phyloP scores from a whole-genome alignment of 2,329 filamentous ascomycete genomes.

The Sporothrix euskadiensis region DNA sequence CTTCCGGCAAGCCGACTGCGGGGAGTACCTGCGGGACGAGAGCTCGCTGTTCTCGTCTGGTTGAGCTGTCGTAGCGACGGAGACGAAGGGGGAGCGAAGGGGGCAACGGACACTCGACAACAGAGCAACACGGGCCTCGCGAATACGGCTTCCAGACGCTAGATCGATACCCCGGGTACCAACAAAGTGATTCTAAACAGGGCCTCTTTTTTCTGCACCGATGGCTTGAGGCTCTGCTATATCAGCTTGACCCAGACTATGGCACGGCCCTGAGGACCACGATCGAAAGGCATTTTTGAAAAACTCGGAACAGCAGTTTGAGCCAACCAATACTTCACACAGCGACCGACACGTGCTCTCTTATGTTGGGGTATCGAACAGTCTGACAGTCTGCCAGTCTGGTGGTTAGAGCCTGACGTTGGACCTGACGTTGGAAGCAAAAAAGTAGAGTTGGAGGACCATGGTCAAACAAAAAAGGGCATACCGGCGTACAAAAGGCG shows the following conservation, averaged over 20 bases:
- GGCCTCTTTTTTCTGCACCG: neutral
- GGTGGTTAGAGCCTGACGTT: too few species aligned
- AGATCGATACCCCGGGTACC: neutral
- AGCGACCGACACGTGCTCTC: too few species aligned
- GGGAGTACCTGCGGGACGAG: slow-evolving; percentile 89
- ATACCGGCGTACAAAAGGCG: slow-evolving; percentile 19
- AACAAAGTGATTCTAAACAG: neutral
- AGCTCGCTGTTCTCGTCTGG: slow-evolving; percentile 59
- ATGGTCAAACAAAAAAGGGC: slow-evolving; percentile 11
- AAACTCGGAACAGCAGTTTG: too few species aligned
- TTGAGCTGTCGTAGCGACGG: neutral
- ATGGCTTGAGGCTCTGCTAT: too few species aligned
- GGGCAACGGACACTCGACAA: neutral
- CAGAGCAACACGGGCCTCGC: neutral
- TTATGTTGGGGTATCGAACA: too few species aligned
- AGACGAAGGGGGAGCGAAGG: neutral
- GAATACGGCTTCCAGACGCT: neutral
- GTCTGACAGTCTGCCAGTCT: too few species aligned
- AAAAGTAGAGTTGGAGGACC: neutral
- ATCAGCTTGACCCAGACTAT: too few species aligned
- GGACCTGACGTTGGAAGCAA: neutral
- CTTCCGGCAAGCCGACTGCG: slow-evolving; percentile 90
- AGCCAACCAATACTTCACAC: too few species aligned
- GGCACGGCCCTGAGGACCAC: too few species aligned
- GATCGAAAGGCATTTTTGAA: too few species aligned